Percentiles rank a stretch among this genome's conserved stretches.
Evolutionary conservation across 176 grass and related monocot species (phyloP).

Genomic region (Saccharum officinarum): DNA sequence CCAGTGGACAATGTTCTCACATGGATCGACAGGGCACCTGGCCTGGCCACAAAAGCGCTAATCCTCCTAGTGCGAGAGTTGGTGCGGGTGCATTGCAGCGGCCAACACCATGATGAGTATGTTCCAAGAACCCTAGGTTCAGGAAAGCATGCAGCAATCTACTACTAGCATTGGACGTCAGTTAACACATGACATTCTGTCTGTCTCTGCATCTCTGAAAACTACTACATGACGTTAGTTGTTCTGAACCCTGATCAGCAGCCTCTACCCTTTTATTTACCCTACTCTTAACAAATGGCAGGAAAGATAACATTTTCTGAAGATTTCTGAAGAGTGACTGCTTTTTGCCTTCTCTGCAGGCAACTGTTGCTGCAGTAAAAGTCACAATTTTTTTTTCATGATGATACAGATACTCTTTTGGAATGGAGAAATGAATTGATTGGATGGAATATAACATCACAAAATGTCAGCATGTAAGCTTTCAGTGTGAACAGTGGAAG

Average conservation of each 20-base stretch:
- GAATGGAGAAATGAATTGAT: background rate
- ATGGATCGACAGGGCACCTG: conserved; percentile 26
- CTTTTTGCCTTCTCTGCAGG: background rate
- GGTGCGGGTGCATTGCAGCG: conserved; percentile 12
- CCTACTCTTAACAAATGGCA: background rate
- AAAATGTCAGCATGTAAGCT: conserved; percentile 14
- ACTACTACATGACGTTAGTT: background rate
- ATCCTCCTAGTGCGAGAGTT: conserved; percentile 29
- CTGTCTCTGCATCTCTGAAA: background rate
- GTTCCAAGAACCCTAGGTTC: conserved; percentile 23
- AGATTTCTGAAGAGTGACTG: background rate
- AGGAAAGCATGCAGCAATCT: background rate
- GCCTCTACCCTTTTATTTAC: background rate
- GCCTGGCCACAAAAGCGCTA: conserved; percentile 9
- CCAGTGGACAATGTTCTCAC: conserved; percentile 21
- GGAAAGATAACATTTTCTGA: background rate
- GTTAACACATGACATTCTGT: background rate
- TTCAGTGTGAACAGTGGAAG: conserved; percentile 41
- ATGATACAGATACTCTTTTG: background rate
- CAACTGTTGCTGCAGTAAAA: background rate
- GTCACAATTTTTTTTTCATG: background rate
- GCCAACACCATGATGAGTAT: conserved; percentile 33
- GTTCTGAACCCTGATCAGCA: background rate
- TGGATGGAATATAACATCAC: background rate
- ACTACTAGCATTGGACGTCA: background rate